Evolutionary conservation across 2,329 filamentous ascomycete genomes (phyloP).

Genomic region (Colletotrichum liaoningense): DNA sequence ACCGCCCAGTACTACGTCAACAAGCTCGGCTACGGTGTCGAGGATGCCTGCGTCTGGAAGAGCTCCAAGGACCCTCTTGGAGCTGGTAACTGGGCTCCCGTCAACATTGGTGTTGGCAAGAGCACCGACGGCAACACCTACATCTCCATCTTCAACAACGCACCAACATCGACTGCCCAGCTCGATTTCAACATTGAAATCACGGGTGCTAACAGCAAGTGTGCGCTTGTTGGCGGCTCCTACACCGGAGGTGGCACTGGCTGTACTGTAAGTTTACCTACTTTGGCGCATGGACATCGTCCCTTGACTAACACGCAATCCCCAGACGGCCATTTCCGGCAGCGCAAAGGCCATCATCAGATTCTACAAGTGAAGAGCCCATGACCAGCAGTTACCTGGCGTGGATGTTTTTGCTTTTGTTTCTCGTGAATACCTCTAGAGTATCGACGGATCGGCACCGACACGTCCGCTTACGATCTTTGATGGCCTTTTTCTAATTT

Average conservation of each 20-base stretch:
- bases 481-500: slow-evolving; percentile 33
- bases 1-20: slow-evolving; percentile 98
- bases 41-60: slow-evolving; percentile 82
- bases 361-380: slow-evolving; percentile 49
- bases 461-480: slow-evolving; percentile 35
- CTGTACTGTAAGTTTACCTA: slow-evolving; percentile 79
- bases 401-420: slow-evolving; percentile 32
- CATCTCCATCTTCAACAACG: slow-evolving; percentile 87
- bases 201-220: slow-evolving; percentile 65
- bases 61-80: slow-evolving; percentile 60
- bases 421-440: slow-evolving; percentile 39
- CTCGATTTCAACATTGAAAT: slow-evolving; percentile 87
- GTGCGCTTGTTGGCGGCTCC: slow-evolving; percentile 73
- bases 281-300: background rate
- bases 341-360: slow-evolving; percentile 57
- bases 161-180: slow-evolving; percentile 75
- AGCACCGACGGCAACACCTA: slow-evolving; percentile 74
- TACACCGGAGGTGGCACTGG: slow-evolving; percentile 72
- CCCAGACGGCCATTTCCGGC: slow-evolving; percentile 55
- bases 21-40: slow-evolving; percentile 74
- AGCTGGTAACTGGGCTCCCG: slow-evolving; percentile 86
- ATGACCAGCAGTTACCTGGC: slow-evolving; percentile 38
- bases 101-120: slow-evolving; percentile 86
- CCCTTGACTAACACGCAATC: background rate
- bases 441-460: slow-evolving; percentile 31